Conservation (phyloP, 257 asterid species). For the Fraxinus pennsylvanica region DNA sequence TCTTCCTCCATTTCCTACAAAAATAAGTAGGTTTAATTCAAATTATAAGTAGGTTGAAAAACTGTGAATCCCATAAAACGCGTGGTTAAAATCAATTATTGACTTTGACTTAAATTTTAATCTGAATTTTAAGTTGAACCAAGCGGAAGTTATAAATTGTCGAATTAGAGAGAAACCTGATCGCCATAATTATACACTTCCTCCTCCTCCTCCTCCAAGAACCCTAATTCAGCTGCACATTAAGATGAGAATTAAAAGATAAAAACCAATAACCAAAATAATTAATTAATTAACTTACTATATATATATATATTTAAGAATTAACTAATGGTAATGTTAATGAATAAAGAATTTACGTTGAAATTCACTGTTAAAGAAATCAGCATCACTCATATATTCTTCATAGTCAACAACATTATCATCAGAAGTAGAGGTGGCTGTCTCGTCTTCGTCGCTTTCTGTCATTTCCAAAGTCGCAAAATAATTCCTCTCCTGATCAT, state of each 20-base stretch:
- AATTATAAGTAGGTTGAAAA: not conserved
- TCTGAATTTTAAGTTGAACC: no score
- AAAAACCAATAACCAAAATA: not conserved
- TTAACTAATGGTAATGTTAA: not conserved
- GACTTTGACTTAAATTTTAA: no score
- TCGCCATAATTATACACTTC: not conserved
- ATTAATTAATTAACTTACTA: not conserved
- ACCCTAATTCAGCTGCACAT: not conserved
- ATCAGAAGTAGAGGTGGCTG: slow-evolving; percentile 23
- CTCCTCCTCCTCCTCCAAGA: not conserved
- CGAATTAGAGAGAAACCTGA: not conserved
- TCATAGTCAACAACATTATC: slow-evolving; percentile 24
- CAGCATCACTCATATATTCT: slow-evolving; percentile 35
- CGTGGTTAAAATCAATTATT: no score
- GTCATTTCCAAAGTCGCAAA: slow-evolving; percentile 30
- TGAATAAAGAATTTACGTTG: slow-evolving; percentile 26
- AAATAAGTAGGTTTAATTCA: not conserved
- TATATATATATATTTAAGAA: not conserved
- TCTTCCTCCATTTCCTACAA: slow-evolving; percentile 54
- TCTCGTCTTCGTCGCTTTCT: slow-evolving; percentile 34
- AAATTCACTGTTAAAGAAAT: slow-evolving; percentile 29
- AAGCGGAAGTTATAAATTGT: not conserved
- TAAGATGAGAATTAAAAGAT: not conserved
- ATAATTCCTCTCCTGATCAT: slow-evolving; percentile 39
- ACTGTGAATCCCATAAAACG: no score